These are phyloP conservation scores for Lyophyllum decastes DNA, from an alignment of 768 basidiomycete species.

Conservation along the genomic window DNA sequence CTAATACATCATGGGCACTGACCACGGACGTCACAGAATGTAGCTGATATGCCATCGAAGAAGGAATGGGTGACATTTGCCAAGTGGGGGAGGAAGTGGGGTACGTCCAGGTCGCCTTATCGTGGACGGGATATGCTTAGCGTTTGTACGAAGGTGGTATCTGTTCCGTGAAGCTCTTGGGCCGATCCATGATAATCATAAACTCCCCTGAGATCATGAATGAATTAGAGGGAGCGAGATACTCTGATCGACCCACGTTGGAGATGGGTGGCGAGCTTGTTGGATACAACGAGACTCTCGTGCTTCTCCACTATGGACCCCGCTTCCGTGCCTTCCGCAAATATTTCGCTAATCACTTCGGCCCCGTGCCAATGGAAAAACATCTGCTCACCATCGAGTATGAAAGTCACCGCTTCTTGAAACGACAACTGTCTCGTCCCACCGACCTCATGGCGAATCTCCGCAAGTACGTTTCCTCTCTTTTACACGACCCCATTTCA, in stretches of 20 bases:
- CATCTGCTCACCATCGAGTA: constrained; percentile 32
- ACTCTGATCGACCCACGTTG: constrained; percentile 49
- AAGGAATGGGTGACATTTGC: constrained; percentile 51
- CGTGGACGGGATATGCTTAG: constrained; percentile 31
- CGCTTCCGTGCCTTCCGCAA: constrained; percentile 48
- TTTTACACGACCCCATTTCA: not conserved
- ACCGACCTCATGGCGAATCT: constrained; percentile 33
- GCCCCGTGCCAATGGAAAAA: constrained; percentile 27
- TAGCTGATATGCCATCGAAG: constrained; percentile 44
- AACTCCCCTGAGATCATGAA: constrained; percentile 45
- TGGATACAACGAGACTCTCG: constrained; percentile 47
- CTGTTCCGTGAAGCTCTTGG: constrained; percentile 40
- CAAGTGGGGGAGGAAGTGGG: constrained; percentile 55
- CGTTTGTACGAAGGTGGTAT: constrained; percentile 33
- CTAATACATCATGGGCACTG: constrained; percentile 24
- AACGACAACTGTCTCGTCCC: constrained; percentile 32
- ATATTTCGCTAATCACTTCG: constrained; percentile 35
- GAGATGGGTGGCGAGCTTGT: constrained; percentile 53
- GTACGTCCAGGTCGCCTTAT: constrained; percentile 24
- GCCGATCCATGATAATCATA: constrained; percentile 47
- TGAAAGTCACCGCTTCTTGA: constrained; percentile 35
- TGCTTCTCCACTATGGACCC: constrained; percentile 42
- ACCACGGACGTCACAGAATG: constrained; percentile 34
- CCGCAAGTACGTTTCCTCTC: constrained; percentile 35
- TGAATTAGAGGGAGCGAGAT: constrained; percentile 46